Base-by-base conservation (phyloP, 306 rosid genomes). In the Mimosa pudica region DNA sequence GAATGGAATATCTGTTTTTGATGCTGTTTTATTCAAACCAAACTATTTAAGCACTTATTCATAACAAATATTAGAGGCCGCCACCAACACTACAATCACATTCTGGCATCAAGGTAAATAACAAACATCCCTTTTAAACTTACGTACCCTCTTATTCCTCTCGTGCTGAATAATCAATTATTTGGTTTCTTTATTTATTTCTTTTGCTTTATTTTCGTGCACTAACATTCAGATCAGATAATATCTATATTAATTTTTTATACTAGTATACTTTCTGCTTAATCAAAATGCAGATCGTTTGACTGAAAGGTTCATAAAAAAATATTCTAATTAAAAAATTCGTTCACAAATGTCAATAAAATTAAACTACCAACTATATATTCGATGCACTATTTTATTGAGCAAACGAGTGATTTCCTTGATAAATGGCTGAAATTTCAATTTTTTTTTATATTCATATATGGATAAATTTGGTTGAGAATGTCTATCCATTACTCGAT, bases 71-170 rank as follows among this genome's bases (percentile, higher is more conserved):
- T 48, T 11, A 63, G 38, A 80, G 47, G 57, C 76, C 66, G 72
- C 81, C 80, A 66, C 82, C 36, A 60, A 20, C 36, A 5, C 30
- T 24, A 24, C 2, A 9, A 60, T 20, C 24, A 70, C 84, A 78
- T 82, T 80, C 65, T 55, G 73, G 74, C 72, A 54, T 70, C 47
- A 84, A 77, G 84, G 83, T 80, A 86, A 74, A 80, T 67, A 83
- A 84, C 82, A 86, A 84, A 75, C 30, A 84, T 83, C 73, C 63
- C 85, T 84, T 88, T 89, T 73, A 82, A 24, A 70, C 65, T 60
- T 74, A 17, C 73, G 32, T 49, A 60, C 45, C 49, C 85, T 82
- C 82, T 86, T 77, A 49, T 68, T 82, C 70, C 73, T 33, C 42
- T 60, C 54, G 83, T 79, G 71, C 80, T 85, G 54, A 78, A 10